Percentiles rank a stretch among this genome's conserved stretches.
Conservation (phyloP, 176 grass and related monocot genomes). For the Stipa capillata region DNA sequence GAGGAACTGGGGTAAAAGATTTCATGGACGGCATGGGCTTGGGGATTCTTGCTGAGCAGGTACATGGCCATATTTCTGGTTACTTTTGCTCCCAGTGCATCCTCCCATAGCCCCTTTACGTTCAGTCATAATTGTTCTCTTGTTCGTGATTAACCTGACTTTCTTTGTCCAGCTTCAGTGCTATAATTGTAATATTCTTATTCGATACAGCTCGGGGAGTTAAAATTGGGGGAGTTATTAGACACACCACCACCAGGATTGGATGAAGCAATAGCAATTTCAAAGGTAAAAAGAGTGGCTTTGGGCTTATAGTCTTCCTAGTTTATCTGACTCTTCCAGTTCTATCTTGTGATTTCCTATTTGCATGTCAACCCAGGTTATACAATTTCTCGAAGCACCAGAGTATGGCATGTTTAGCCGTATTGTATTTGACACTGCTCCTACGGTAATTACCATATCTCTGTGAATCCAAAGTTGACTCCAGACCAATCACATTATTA, state of each 20-base stretch:
- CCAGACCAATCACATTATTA: background rate
- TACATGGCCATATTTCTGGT: slow-evolving; percentile 17
- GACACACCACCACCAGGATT: slow-evolving; percentile 89
- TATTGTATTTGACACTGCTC: slow-evolving; percentile 94
- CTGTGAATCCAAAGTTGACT: background rate
- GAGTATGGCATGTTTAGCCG: slow-evolving; percentile 92
- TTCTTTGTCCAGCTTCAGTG: background rate
- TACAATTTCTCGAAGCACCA: slow-evolving; percentile 92
- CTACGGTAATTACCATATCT: slow-evolving; percentile 52
- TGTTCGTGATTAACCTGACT: background rate
- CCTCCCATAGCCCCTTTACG: background rate
- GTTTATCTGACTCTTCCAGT: background rate
- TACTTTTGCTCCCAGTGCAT: background rate
- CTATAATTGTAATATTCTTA: slow-evolving; percentile 18
- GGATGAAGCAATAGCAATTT: slow-evolving; percentile 99
- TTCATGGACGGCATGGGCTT: slow-evolving; percentile 98
- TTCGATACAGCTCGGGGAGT: slow-evolving; percentile 73
- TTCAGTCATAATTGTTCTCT: background rate
- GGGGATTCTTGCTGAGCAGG: slow-evolving; percentile 83
- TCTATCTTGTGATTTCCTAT: background rate
- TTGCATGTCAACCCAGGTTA: slow-evolving; percentile 51
- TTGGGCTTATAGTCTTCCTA: background rate
- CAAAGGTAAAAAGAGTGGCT: slow-evolving; percentile 39
- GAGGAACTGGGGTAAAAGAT: slow-evolving; percentile 84
- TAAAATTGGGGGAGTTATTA: slow-evolving; percentile 86